Base-by-base conservation (phyloP, 2,329 filamentous ascomycete species). In the Cercospora citrullina region DNA sequence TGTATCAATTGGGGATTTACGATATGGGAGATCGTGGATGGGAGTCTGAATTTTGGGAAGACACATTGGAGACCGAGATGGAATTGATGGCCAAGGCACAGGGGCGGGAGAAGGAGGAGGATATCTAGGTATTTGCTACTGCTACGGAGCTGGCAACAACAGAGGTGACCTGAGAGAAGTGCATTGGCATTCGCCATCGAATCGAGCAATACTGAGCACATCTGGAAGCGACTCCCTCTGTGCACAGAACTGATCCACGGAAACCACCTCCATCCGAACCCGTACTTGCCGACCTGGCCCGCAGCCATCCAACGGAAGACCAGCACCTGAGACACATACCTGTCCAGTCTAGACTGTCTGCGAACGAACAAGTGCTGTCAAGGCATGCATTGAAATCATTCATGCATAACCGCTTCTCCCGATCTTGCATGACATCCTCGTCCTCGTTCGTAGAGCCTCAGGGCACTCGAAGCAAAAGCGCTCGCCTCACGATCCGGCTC, bases 1-100 rank as follows among this genome's bases (percentile, higher is more conserved):
- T 60, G 69, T 23, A 36, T 63, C 16, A 70, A 69, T 36, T 28
- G 63, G 42, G 53, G 51, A 3, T 70, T 68, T 16, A 70, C 69
- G 18, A 14, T 68, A 8, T 26, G 58, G 14, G 63, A 64, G 6
- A 53, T 71, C 7, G 5, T 23, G 18, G 63, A 68, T 30, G 69
- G 68, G 8, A 55, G 58, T 3, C 30, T 71, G 26, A 64, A 68
- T 6, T 65, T 71, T 55, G 64, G 60, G 10, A 68, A 61, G n/a
- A 67, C 60, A 1, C 64, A 67, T 7, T 57, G 12, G 60, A 69
- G 42, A 64, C 45, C 4, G 61, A 69, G 30, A 61, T 64, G 8
- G 67, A 61, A 1, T 39, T 69, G 51, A 64, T 67, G 55, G 63
- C 58, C 26, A 67, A 69, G 21, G 23, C 48, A 30, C 48, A 55